phyloP scores from a whole-genome alignment of 208 protist genomes.

The Trypanosoma congolense region DNA sequence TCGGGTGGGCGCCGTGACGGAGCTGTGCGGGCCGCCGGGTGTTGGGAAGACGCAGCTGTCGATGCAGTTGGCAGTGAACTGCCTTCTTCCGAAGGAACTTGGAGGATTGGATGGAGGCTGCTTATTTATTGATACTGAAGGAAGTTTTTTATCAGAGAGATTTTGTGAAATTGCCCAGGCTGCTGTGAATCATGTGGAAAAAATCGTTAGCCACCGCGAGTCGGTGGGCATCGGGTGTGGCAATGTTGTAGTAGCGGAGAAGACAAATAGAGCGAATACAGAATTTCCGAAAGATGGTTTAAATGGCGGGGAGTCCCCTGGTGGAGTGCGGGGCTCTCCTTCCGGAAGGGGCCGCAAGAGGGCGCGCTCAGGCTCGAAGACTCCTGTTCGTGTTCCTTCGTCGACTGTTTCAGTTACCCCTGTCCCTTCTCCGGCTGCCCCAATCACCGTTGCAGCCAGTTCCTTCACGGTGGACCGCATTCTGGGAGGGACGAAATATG shows the following conservation, averaged over 20 bases:
- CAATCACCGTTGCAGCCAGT: not conserved
- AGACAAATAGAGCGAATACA: not conserved
- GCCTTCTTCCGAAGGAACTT: conserved; percentile 52
- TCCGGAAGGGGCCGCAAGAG: conserved; percentile 6
- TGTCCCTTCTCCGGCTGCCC: not conserved
- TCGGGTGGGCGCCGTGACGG: conserved; percentile 51
- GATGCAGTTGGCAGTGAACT: conserved; percentile 84
- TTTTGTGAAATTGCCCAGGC: conserved; percentile 64
- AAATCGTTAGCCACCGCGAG: conserved; percentile 13
- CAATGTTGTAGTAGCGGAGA: not conserved
- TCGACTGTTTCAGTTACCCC: no score
- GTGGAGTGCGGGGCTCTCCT: not conserved
- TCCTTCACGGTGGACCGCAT: conserved; percentile 48
- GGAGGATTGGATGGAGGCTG: conserved; percentile 64
- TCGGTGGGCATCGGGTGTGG: conserved; percentile 5
- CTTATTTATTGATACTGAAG: conserved; percentile 92
- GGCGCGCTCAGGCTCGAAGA: no score
- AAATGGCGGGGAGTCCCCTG: not conserved
- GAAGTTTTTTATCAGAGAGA: conserved; percentile 76
- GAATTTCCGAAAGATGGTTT: not conserved
- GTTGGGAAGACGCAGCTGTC: conserved; percentile 90
- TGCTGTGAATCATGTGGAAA: conserved; percentile 39
- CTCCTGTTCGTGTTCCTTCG: no score
- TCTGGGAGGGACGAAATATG: conserved; percentile 57
- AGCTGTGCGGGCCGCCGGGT: conserved; percentile 85